Conservation (phyloP, 441 rosid species). For the Arabidopsis hybrid region DNA sequence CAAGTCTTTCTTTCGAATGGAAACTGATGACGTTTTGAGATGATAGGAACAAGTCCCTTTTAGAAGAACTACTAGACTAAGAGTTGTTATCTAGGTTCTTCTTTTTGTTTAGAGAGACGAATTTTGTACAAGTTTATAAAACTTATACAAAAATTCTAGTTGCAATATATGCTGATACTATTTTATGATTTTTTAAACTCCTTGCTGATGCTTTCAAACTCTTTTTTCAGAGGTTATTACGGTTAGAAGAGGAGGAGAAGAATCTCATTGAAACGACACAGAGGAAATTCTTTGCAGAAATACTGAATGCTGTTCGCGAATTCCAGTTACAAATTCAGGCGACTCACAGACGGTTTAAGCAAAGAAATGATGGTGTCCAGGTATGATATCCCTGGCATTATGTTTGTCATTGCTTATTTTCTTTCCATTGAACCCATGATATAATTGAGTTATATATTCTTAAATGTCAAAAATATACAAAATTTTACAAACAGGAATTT, state of each 20-base stretch:
- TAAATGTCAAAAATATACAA: neutral
- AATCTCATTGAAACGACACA: conserved; percentile 77
- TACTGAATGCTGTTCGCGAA: conserved; percentile 91
- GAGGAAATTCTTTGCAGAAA: conserved; percentile 85
- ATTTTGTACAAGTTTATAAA: neutral
- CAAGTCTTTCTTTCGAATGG: neutral
- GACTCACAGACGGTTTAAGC: conserved; percentile 85
- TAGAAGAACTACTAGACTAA: conserved; percentile 9
- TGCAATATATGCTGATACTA: neutral
- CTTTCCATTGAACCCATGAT: conserved; percentile 1
- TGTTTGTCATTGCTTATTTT: conserved; percentile 1
- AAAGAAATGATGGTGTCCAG: conserved; percentile 92
- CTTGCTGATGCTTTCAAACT: conserved; percentile 40
- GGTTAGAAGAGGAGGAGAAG: conserved; percentile 88
- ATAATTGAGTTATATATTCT: neutral
- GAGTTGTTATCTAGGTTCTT: conserved; percentile 1
- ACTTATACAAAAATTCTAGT: neutral
- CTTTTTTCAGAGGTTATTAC: conserved; percentile 79
- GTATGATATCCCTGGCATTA: conserved; percentile 47
- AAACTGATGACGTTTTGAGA: conserved; percentile 2
- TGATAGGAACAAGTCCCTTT: conserved; percentile 45
- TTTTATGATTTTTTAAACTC: neutral
- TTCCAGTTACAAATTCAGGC: conserved; percentile 85
- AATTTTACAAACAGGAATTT: neutral
- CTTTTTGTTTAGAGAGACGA: neutral